A percentile compares a stretch with the other conserved stretches of the same genome.
phyloP scores from a whole-genome alignment of 495 filamentous ascomycete genomes.

The Durotheca rogersii region DNA sequence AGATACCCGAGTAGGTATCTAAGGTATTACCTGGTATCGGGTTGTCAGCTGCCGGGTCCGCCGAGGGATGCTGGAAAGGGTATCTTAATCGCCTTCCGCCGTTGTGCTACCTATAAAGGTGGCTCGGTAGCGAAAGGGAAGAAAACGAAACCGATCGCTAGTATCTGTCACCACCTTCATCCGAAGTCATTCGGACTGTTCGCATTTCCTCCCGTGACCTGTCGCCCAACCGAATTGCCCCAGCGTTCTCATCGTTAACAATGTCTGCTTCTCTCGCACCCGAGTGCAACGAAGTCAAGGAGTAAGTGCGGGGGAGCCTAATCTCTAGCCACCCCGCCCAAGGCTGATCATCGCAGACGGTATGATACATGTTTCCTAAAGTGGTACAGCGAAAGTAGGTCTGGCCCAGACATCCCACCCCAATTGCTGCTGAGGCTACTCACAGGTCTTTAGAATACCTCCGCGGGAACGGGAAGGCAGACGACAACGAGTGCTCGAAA shows the following conservation, averaged over 20 bases:
- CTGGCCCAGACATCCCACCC: neutral
- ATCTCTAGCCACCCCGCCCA: neutral
- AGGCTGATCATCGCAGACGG: slow-evolving; percentile 51
- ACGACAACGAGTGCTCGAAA: slow-evolving; percentile 76
- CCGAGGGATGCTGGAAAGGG: too few species aligned
- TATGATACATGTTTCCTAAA: slow-evolving; percentile 94
- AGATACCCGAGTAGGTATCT: neutral
- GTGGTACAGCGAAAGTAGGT: slow-evolving; percentile 93
- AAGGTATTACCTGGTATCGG: too few species aligned
- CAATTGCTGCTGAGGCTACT: slow-evolving; percentile 7
- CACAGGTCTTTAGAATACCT: slow-evolving; percentile 67
- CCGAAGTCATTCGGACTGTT: too few species aligned
- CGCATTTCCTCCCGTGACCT: too few species aligned
- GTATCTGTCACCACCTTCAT: too few species aligned
- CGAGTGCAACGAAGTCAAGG: slow-evolving; percentile 86
- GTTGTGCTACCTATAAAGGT: too few species aligned
- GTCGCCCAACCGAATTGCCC: too few species aligned
- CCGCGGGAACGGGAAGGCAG: slow-evolving; percentile 65
- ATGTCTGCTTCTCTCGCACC: slow-evolving; percentile 61
- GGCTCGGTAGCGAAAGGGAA: too few species aligned
- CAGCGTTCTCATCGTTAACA: too few species aligned
- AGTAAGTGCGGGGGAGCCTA: slow-evolving; percentile 53
- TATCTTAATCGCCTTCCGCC: too few species aligned
- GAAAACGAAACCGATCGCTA: too few species aligned
- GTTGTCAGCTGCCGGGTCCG: too few species aligned